phyloP scores from a whole-genome alignment of 208 protist species.

The Leishmania amazonensis region DNA sequence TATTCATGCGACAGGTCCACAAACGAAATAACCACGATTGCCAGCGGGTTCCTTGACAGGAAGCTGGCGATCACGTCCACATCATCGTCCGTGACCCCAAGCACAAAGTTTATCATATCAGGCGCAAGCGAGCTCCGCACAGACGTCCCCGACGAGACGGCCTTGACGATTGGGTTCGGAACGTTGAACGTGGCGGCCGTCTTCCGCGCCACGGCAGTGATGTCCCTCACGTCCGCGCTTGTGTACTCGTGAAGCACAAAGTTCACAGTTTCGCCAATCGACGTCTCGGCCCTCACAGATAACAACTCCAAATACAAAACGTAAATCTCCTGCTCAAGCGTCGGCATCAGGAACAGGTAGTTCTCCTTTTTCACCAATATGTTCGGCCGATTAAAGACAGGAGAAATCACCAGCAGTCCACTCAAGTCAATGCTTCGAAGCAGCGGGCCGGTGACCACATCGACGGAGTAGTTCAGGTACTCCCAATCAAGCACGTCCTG shows the following conservation, averaged over 20 bases:
- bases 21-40: conserved; percentile 34
- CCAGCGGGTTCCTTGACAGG: conserved; percentile 15
- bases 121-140: background rate
- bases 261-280: background rate
- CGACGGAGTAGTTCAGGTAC: conserved; percentile 10
- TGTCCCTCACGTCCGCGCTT: background rate
- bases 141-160: background rate
- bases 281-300: background rate
- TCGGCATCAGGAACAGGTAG: conserved; percentile 27
- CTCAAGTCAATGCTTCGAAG: background rate
- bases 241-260: background rate
- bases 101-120: background rate
- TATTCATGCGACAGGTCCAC: conserved; percentile 38
- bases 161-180: background rate
- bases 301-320: conserved; percentile 12
- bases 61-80: conserved; percentile 18
- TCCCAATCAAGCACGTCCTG: conserved; percentile 9
- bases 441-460: conserved; percentile 8
- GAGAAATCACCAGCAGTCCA: background rate
- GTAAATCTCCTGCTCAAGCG: conserved; percentile 61
- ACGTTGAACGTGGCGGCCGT: background rate
- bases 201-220: background rate
- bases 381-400: background rate
- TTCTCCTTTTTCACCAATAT: background rate
- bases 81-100: conserved; percentile 18